These are phyloP conservation scores for Musa beccarii DNA, from an alignment of 176 grass and related monocot genomes.

Conservation along the genomic window DNA sequence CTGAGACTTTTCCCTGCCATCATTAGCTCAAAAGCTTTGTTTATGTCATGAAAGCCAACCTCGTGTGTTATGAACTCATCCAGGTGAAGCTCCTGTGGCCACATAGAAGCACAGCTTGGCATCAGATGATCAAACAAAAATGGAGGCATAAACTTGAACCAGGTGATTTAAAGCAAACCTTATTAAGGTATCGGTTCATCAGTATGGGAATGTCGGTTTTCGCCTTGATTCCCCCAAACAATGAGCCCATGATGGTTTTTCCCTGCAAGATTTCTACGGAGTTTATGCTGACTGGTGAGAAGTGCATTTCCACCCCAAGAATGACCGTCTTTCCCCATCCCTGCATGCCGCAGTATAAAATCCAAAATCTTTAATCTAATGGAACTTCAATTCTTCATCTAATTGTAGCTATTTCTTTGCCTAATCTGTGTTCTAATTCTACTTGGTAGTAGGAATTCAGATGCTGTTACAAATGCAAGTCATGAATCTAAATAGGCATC, in stretches of 20 bases:
- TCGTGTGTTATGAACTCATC: conserved; percentile 46
- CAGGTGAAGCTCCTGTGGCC: conserved; percentile 35
- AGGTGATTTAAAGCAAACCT: conserved; percentile 9
- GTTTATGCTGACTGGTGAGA: conserved; percentile 11
- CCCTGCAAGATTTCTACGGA: conserved; percentile 12
- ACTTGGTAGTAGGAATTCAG: too few relatives aligned
- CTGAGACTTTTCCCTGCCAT: conserved; percentile 30
- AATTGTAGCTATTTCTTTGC: too few relatives aligned
- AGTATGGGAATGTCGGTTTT: conserved; percentile 45
- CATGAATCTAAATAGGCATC: neutral
- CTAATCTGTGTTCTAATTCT: too few relatives aligned
- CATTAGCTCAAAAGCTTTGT: conserved; percentile 41
- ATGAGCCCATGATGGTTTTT: conserved; percentile 23
- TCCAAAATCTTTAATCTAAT: too few relatives aligned
- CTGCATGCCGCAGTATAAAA: conserved; percentile 3
- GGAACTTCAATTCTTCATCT: too few relatives aligned
- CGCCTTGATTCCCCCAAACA: conserved; percentile 46
- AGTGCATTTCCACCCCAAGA: conserved; percentile 15
- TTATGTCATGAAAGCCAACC: conserved; percentile 41
- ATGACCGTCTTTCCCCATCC: conserved; percentile 59
- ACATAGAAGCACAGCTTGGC: neutral
- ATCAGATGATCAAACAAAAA: too few relatives aligned
- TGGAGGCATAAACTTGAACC: too few relatives aligned
- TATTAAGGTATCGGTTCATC: conserved; percentile 30
- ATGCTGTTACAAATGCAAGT: too few relatives aligned